Base-by-base conservation (phyloP, 108 stramenopile genomes). In the Skeletonema menzelii region DNA sequence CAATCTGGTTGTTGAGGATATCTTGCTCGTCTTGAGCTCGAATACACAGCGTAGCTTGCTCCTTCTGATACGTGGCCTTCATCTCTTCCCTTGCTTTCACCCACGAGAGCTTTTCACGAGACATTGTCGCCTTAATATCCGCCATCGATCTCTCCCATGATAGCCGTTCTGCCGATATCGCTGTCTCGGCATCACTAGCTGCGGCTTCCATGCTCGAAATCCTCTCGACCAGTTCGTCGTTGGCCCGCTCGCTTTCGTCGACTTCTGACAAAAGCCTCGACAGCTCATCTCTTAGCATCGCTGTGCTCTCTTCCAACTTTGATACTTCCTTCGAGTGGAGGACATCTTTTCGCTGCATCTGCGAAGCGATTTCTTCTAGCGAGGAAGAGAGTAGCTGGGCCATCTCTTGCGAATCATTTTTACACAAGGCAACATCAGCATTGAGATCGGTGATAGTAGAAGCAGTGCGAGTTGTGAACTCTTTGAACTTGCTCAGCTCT, bases 41-140 rank as follows among this genome's bases (percentile, higher is more conserved):
- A 20, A 59, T 53, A 27, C 67, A 62, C 1, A 69, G 28, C 15
- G 56, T 60, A 15, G 62, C 66, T n/a, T 49, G 53, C 22, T 80
- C 72, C 35, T 65, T 68, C 47, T 56, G 22, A 34, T 64, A 44
- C 17, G 68, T 40, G 0, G 31, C 63, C 34, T 73, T 80, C 63
- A 59, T 37, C 42, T 73, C 79, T 8, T 73, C 79, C 72, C 64
- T 69, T 34, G 56, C 72, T n/a, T 62, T 73, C 27, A 65, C 67
- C 56, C 42, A 80, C 11, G 71, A 68, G 53, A 69, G 56, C 8
- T 62, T 40, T 27, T 80, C 79, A 28, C 62, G 62, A 8, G 34
- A 67, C 37, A 61, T 64, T 19, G 63, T 56, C 55, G 28, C 30
- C 7, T 56, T 67, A n/a, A 57, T 42, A 38, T 30, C 68, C 2